Base-by-base conservation (phyloP, 768 basidiomycete genomes). In the Amanita pseudoporphyria region DNA sequence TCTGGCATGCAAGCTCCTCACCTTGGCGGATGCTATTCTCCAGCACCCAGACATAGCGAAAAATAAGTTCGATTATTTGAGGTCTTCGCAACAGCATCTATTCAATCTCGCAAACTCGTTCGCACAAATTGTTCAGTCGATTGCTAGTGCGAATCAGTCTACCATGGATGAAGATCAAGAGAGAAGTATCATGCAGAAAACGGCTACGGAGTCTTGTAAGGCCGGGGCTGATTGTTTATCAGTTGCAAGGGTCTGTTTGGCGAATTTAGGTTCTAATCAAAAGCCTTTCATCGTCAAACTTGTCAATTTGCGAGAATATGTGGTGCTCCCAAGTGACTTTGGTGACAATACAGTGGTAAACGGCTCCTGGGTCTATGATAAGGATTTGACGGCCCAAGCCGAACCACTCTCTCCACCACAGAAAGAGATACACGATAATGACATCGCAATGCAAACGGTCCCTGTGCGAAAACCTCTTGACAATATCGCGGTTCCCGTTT, bases 191-290 rank as follows among this genome's bases (percentile, higher is more conserved):
- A 66, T 96, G 46, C 73, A 97, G 54, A 78, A 83, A 49, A 84
- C 83, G n/a, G 91, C 94, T 7, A 96, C 95, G 4, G 79, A 77
- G 41, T 88, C 93, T 5, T 71, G 94, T 52, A 87, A 90, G 61
- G 82, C 87, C 22, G 91, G 89, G 24, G 82, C 85, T 9, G 93
- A 96, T 54, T 95, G 92, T 63, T 84, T 91, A 36, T 76, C 82
- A 6, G 80, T 88, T 21, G 88, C 94, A 56, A 90, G 86, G 66
- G 75, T 84, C 53, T 93, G 89, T 60, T 65, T 94, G 22, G 30
- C 16, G 49, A 79, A 74, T 60, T 75, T 82, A 45, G 71, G 82
- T 18, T 64, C 73, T 10, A 74, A 76, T 36, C 82, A 83, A 57
- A 71, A 73, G 33, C 75, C 81, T 9, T 82, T 86, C 60, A 64